Base-by-base conservation (phyloP, 2,329 filamentous ascomycete species). In the Epichloe hybrida region DNA sequence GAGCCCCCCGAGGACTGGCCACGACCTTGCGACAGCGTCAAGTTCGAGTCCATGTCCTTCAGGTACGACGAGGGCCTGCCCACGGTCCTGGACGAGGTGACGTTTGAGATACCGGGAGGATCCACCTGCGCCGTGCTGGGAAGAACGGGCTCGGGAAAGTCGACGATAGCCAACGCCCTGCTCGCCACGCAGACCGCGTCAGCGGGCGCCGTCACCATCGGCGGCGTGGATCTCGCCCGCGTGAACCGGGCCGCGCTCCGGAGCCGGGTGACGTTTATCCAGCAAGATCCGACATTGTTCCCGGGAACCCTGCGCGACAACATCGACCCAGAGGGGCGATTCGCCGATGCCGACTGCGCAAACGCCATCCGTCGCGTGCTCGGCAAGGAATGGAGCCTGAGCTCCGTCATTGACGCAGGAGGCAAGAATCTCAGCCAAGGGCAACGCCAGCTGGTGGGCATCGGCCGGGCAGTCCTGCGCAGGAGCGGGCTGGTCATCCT, bases 141-240 rank as follows among this genome's bases (percentile, higher is more conserved):
- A 1, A 81, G 89, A 37, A 95, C 90, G 0, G 84, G 87, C 0
- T 93, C 86, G 0, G 89, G 89, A 15, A 96, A 96, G 67, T 90
- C 84, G 31, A 95, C 89, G 0, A 69, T 83, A 2, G 79, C 79
- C 2, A 73, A 82, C 34, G 75, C 76, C 2, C 69, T 83, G 1
- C 70, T 81, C 0, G 76, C 73, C 3, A 80, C 77, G 0, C 69
- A 81, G 41, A 69, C 73, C 1, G 76, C 79, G 0, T 63, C 62
- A 2, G 61, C 64, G 1, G 79, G 80, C 1, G 62, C 60, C n/a
- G 72, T 83, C 43, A 70, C 62, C 17, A 75, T 83, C 49, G 80
- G 80, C 43, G 65, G 60, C 48, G 59, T 80, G 4, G 71, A 81
- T 52, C 70, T 83, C 3, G 66, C 74, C 0, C 57, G 61, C 4